Evolutionary conservation across 2,329 filamentous ascomycete genomes (phyloP).

Genomic region (Arthrinium puccinioides): DNA sequence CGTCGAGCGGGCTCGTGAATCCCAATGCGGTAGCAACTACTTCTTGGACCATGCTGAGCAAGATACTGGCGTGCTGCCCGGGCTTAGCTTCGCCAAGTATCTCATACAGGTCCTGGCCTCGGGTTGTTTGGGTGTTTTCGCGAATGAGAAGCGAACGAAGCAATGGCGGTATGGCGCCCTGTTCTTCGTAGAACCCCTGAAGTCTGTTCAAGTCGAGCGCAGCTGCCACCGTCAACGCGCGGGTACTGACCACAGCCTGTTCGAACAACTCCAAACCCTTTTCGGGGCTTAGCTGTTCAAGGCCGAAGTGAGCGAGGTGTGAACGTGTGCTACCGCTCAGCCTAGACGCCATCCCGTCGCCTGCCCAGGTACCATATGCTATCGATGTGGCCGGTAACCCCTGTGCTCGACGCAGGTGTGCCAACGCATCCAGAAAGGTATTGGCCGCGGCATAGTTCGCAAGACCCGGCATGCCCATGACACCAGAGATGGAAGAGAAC

Average conservation of each 20-base stretch:
- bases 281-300: constrained; percentile 12
- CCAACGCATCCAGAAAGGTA: constrained; percentile 15
- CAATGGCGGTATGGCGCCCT: constrained; percentile 12
- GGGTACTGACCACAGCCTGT: constrained; percentile 10
- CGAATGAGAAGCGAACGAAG: constrained; percentile 11
- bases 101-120: constrained; percentile 7
- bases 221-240: constrained; percentile 16
- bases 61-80: constrained; percentile 11
- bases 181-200: constrained; percentile 12
- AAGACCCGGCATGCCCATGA: constrained; percentile 17
- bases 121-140: constrained; percentile 1
- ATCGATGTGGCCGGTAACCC: constrained; percentile 16
- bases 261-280: constrained; percentile 14
- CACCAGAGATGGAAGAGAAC: constrained; percentile 19
- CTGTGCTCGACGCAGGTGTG: constrained; percentile 12
- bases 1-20: constrained; percentile 10
- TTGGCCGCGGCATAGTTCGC: constrained; percentile 20
- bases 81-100: constrained; percentile 10
- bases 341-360: constrained; percentile 19
- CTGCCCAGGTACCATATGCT: constrained; percentile 20
- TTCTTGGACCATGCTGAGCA: constrained; percentile 15
- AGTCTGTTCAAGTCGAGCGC: constrained; percentile 16
- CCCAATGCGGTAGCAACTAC: constrained; percentile 17
- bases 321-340: constrained; percentile 10
- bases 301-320: constrained; percentile 15